phyloP scores from a whole-genome alignment of 768 basidiomycete genomes.

The Leucocoprinus birnbaumii region DNA sequence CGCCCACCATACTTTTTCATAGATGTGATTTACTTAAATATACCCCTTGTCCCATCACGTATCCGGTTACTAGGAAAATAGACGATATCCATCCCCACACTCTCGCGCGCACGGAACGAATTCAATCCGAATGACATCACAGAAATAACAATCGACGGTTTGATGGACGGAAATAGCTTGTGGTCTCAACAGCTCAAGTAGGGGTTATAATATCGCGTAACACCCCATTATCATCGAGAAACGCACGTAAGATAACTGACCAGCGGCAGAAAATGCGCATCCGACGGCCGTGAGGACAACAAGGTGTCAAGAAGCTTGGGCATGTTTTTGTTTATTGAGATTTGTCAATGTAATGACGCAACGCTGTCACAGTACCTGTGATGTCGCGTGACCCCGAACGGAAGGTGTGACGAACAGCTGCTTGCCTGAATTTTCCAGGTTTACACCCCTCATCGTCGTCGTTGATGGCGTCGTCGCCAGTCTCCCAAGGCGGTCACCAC shows the following conservation, averaged over 20 bases:
- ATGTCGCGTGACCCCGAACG: background rate
- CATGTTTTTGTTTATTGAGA: background rate
- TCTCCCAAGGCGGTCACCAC: slow-evolving; percentile 25
- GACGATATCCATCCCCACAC: background rate
- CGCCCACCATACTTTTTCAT: background rate
- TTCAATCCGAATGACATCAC: slow-evolving; percentile 9
- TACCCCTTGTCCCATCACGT: background rate
- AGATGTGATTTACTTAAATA: slow-evolving; percentile 2
- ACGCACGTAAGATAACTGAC: background rate
- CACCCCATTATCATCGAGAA: too few relatives aligned
- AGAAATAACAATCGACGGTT: background rate
- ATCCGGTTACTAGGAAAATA: background rate
- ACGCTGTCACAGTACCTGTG: background rate
- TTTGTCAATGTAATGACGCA: background rate
- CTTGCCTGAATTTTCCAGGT: slow-evolving; percentile 14
- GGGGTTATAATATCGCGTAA: too few relatives aligned
- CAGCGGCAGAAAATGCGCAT: slow-evolving; percentile 4
- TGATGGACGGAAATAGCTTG: background rate
- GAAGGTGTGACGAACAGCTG: background rate
- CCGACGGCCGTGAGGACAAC: background rate
- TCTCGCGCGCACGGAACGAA: background rate
- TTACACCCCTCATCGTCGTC: slow-evolving; percentile 26
- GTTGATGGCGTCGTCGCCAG: slow-evolving; percentile 35
- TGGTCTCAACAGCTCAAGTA: background rate
- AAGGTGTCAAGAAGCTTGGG: too few relatives aligned